Evolutionary conservation across 768 basidiomycete species (phyloP), one percentile per base, ranked within the genome.

Genomic region (Kwoniella mangroviensis): DNA sequence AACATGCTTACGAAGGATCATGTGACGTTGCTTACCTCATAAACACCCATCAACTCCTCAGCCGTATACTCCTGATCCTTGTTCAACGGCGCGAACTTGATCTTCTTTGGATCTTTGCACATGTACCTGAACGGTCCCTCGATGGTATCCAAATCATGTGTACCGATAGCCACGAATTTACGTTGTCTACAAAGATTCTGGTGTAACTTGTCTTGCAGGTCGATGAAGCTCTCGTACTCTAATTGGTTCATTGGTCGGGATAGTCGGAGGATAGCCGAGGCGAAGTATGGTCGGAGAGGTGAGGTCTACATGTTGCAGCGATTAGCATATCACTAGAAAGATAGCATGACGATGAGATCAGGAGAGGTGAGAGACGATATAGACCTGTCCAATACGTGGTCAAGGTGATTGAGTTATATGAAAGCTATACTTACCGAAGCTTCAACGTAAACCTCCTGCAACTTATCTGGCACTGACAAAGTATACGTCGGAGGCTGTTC

Each of bases 131-230:
- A 97, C 10, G 95, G 95, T 4, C 89, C 86, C 66, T 89, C 86
- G 65, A 99, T 84, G 3, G 92, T 93, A 83, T 98, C 94, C 59
- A 99, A 84, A 84, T 99, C 97, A 75, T 99, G 97, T 1, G 97
- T 99, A 67, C 97, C 97, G 73, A 99, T 97, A 21, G 97, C 89
- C 57, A 96, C 97, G 54, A 99, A 88, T 79, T 91, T 92, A 67
- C 97, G 86, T 73, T 91, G 86, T 67, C 97, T 87, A 79, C 93
- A 94, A 42, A 99, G 88, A 83, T 99, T 99, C 79, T 95, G 92
- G 81, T 99, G 97, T 60, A 99, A 87, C 84, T 98, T 99, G 81
- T 99, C 97, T 85, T 99, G 97, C n/a, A 99, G 85, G 81, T 98
- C 97, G 76, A 99, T 96, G 88, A 99, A 98, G 71, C 93, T 94